A percentile compares a stretch with the other conserved stretches of the same genome.
Conservation (phyloP, 306 rosid genomes). For the Castanospermum australe region DNA sequence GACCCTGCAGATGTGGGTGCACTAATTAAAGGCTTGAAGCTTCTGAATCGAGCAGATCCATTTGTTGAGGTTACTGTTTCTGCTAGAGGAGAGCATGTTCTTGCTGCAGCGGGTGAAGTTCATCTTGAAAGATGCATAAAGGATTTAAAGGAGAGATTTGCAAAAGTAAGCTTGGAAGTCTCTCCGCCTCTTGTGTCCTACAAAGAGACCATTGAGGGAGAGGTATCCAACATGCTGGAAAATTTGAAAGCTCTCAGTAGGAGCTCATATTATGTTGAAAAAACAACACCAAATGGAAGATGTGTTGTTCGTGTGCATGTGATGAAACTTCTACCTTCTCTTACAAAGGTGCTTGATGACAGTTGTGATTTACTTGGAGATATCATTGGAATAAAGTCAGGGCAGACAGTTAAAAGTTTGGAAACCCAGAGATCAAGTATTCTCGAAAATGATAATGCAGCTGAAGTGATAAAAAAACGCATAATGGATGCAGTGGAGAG, state of each 20-base stretch:
- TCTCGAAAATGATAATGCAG: conserved; percentile 45
- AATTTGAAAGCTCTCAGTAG: conserved; percentile 51
- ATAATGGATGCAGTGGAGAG: conserved; percentile 67
- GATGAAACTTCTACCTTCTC: conserved; percentile 68
- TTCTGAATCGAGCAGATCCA: conserved; percentile 86
- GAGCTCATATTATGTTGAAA: conserved; percentile 65
- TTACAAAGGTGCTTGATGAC: conserved; percentile 79
- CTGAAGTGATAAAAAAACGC: conserved; percentile 55
- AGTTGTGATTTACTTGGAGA: conserved; percentile 65
- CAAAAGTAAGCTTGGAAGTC: conserved; percentile 74
- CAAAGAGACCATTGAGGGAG: conserved; percentile 85
- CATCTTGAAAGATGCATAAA: conserved; percentile 91
- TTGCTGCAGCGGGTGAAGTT: conserved; percentile 93
- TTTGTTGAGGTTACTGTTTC: conserved; percentile 86
- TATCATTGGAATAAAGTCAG: conserved; percentile 54
- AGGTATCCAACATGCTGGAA: conserved; percentile 51
- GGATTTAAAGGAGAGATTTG: conserved; percentile 90
- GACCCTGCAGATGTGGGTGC: conserved; percentile 82
- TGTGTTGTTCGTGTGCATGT: conserved; percentile 74
- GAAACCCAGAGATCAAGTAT: conserved; percentile 45
- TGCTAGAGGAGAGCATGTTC: conserved; percentile 80
- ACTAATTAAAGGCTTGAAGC: conserved; percentile 72
- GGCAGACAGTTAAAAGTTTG: conserved; percentile 44
- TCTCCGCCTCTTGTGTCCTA: conserved; percentile 86
- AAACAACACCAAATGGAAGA: conserved; percentile 72